A percentile compares a stretch with the other conserved stretches of the same genome.
Evolutionary conservation across 2,329 filamentous ascomycete genomes (phyloP).

Genomic region (Sclerotinia trifoliorum): DNA sequence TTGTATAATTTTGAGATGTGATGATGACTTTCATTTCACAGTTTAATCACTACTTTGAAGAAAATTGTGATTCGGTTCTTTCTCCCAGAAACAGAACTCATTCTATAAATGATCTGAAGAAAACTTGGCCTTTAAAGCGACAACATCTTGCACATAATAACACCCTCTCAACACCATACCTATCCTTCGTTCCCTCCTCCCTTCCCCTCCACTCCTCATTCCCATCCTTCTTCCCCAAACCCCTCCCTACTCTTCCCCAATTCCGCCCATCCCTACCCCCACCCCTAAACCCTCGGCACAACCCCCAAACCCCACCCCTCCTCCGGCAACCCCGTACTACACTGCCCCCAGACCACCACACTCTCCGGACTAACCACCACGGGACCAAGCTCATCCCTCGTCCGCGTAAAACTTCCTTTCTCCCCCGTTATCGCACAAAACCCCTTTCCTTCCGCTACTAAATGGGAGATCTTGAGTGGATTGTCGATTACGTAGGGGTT

Average conservation of each 20-base stretch:
- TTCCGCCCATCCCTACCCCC: too few relatives aligned
- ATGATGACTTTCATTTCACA: too few relatives aligned
- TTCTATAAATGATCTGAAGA: too few relatives aligned
- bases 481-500: neutral
- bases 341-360: neutral
- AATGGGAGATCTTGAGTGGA: neutral
- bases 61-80: too few relatives aligned
- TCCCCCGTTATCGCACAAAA: neutral
- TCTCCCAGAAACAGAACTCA: too few relatives aligned
- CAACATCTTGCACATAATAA: too few relatives aligned
- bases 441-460: neutral
- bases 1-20: too few relatives aligned
- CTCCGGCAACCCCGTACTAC: neutral
- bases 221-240: neutral
- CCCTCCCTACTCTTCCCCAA: neutral
- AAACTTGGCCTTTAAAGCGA: too few relatives aligned
- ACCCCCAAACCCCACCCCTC: neutral
- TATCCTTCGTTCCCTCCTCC: too few relatives aligned
- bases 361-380: neutral
- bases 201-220: neutral
- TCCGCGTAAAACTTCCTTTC: neutral
- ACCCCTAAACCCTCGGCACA: neutral
- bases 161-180: too few relatives aligned
- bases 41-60: too few relatives aligned
- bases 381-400: neutral